These are phyloP conservation scores for Ganoderma sp. DNA, from an alignment of 1,284 basidiomycete genomes.

Conservation along the genomic window DNA sequence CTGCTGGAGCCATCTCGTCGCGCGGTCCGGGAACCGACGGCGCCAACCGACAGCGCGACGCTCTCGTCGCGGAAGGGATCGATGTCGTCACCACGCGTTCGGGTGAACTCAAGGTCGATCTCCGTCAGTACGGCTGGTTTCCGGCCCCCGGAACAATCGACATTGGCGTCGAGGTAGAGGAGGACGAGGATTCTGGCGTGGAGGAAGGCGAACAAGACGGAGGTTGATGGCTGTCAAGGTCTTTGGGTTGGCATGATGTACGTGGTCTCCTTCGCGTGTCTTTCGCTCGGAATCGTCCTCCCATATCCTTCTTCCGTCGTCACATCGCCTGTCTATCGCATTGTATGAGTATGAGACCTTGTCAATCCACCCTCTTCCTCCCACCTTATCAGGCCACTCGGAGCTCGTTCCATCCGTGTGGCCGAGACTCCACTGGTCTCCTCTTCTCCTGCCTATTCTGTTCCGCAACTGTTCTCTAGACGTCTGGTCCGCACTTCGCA, in stretches of 20 bases:
- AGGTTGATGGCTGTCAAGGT: background rate
- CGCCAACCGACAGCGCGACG: slow-evolving; percentile 68
- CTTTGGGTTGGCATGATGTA: background rate
- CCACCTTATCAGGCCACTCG: background rate
- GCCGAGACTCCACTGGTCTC: background rate
- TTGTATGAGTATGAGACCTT: background rate
- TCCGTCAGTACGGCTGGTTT: slow-evolving; percentile 66
- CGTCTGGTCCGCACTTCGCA: background rate
- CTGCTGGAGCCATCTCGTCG: slow-evolving; percentile 77
- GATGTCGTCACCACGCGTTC: slow-evolving; percentile 56
- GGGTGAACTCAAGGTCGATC: slow-evolving; percentile 56
- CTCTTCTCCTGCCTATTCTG: background rate
- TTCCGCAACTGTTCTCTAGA: background rate
- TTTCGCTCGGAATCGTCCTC: background rate
- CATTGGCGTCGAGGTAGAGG: slow-evolving; percentile 25
- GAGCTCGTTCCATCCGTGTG: background rate
- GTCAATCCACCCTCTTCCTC: background rate
- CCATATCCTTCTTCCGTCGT: background rate
- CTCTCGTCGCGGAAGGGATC: slow-evolving; percentile 73
- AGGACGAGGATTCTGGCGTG: slow-evolving; percentile 7
- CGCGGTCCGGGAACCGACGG: slow-evolving; percentile 77
- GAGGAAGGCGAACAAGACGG: slow-evolving; percentile 3
- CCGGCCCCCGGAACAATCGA: slow-evolving; percentile 45
- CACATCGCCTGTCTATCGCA: background rate
- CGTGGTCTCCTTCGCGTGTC: background rate